Base-by-base conservation (phyloP, 2,329 filamentous ascomycete genomes). In the Xylariales sp. region DNA sequence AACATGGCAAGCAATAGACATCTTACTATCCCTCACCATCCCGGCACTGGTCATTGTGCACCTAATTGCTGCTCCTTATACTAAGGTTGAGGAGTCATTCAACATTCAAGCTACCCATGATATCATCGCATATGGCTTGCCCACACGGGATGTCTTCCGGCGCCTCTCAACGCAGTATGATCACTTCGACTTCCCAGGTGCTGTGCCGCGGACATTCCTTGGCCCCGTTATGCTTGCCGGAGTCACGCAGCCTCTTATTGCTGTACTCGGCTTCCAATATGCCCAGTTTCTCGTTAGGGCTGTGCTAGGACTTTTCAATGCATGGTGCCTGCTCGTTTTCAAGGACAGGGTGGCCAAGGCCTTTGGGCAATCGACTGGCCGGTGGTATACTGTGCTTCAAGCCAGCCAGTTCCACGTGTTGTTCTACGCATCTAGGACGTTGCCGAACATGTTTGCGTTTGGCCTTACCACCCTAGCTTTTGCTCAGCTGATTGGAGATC, bases 71-170 rank as follows among this genome's bases (percentile, higher is more conserved):
- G 80, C 90, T 10, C 93, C 93, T 1, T 91, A 94, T 67, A 96
- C 90, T 40, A 98, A 98, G 62, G 93, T 98, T 42, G 93, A 98
- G 62, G 93, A 98, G 63, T 97, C 91, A 1, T 97, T 98, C 76
- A 95, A 95, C 60, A 80, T 97, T 41, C 93, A 98, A 61, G 93
- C 93, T 5, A 77, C 82, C 4, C 93, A 97, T 62, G 93, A 98
- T 60, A 84, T 98, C 24, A 62, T 95, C 42, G 75, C 77, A 25
- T 88, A 93, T 58, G 89, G 89, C 17, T 79, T 87, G 2, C 87
- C 88, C 0, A 73, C 69, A 2, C 57, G 63, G 15, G 69, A 82
- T 49, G 58, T 74, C 13, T 55, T 66, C 36, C 58, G 69, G 11
- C 74, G 70, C 27, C 65, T 93, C 13, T 70, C 70, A 13, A 56